Percentiles rank a stretch among this genome's conserved stretches.
These are phyloP conservation scores for Trichosporon faecale DNA, from an alignment of 1,284 basidiomycete species.

Conservation along the genomic window DNA sequence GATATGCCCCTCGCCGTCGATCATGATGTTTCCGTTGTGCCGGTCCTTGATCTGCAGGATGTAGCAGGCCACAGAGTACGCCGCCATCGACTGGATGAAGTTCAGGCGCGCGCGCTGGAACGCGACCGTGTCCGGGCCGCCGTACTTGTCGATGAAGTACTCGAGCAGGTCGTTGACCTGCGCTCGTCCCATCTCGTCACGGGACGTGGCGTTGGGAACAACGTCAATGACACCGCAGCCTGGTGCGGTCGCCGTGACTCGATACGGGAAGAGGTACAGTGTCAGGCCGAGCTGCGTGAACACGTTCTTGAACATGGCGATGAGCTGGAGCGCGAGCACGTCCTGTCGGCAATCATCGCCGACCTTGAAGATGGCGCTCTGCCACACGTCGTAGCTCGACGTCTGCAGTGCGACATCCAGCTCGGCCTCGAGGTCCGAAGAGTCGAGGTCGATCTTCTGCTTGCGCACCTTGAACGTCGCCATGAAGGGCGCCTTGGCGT, in stretches of 20 bases:
- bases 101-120: conserved; percentile 93
- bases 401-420: conserved; percentile 54
- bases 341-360: conserved; percentile 99
- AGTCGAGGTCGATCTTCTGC: conserved; percentile 59
- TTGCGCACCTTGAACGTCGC: conserved; percentile 98
- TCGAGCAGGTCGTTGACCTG: conserved; percentile 94
- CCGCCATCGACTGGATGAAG: conserved; percentile 99
- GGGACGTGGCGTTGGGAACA: conserved; percentile 94
- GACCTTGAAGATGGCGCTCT: conserved; percentile 99
- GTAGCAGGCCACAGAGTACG: conserved; percentile 98
- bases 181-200: conserved; percentile 98
- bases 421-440: conserved; percentile 29
- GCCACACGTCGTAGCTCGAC: conserved; percentile 85
- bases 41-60: conserved; percentile 96
- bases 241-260: conserved; percentile 94
- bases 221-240: conserved; percentile 99
- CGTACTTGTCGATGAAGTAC: conserved; percentile 95
- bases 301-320: conserved; percentile 99
- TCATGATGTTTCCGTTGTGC: conserved; percentile 99
- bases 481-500: conserved; percentile 99
- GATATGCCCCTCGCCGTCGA: conserved; percentile 93
- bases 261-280: conserved; percentile 91
- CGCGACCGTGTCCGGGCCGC: conserved; percentile 77
- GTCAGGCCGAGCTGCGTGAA: conserved; percentile 83
- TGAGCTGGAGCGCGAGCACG: conserved; percentile 90